These are phyloP conservation scores for Penicillium verrucosum DNA, from an alignment of 2,329 filamentous ascomycete species.

Conservation along the genomic window DNA sequence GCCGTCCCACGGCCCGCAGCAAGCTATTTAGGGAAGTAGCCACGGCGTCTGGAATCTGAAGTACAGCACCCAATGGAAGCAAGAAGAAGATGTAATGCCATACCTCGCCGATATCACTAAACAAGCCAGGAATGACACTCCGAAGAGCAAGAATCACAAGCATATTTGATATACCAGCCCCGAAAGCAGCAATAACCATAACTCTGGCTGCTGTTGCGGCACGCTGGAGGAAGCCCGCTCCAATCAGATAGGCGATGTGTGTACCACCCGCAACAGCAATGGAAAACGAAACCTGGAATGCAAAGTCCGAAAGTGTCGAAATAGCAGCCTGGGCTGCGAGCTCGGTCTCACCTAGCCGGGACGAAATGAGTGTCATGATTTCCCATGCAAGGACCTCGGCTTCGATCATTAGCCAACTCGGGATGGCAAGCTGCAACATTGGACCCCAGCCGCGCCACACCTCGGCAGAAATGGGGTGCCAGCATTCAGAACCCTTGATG, in stretches of 20 bases:
- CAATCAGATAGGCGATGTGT: constrained; percentile 85
- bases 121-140: constrained; percentile 68
- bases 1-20: constrained; percentile 75
- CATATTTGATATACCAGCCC: constrained; percentile 74
- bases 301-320: constrained; percentile 68
- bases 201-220: constrained; percentile 75
- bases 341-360: constrained; percentile 69
- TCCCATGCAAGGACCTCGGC: constrained; percentile 90
- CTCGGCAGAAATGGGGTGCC: constrained; percentile 67
- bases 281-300: constrained; percentile 85
- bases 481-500: constrained; percentile 67
- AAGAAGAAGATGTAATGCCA: constrained; percentile 62
- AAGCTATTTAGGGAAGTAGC: constrained; percentile 76
- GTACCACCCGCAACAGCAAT: constrained; percentile 81
- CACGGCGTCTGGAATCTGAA: constrained; percentile 80
- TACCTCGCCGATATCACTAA: constrained; percentile 66
- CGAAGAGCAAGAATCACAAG: constrained; percentile 63
- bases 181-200: constrained; percentile 58
- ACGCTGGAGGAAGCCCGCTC: constrained; percentile 72
- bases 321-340: constrained; percentile 83
- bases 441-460: constrained; percentile 69
- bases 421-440: constrained; percentile 79
- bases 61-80: constrained; percentile 73
- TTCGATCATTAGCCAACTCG: constrained; percentile 84
- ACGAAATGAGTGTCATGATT: constrained; percentile 71